phyloP scores from a whole-genome alignment of 2,329 filamentous ascomycete species.

The Lecanosticta acicola region DNA sequence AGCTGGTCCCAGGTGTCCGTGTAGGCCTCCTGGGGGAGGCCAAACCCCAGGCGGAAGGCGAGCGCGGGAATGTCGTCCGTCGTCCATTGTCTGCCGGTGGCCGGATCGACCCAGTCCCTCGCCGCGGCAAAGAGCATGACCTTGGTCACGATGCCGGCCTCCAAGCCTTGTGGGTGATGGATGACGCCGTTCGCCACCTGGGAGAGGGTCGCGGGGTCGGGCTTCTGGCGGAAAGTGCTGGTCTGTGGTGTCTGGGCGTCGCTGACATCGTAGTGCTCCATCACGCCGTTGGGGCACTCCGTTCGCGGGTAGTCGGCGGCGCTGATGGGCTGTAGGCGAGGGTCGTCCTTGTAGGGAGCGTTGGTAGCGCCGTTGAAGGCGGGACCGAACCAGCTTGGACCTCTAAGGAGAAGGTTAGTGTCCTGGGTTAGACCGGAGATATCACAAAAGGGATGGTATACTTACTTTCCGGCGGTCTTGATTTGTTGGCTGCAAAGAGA shows the following conservation, averaged over 20 bases:
- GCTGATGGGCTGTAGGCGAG: neutral
- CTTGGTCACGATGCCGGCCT: neutral
- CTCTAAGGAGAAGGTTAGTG: too few relatives aligned
- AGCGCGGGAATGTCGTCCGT: neutral
- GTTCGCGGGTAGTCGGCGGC: neutral
- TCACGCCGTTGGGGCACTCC: neutral
- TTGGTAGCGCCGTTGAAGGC: neutral
- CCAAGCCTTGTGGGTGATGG: neutral
- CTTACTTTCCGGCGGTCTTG: neutral
- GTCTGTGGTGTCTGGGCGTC: neutral
- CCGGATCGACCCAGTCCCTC: neutral
- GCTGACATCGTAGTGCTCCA: conserved; percentile 1
- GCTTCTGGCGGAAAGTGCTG: neutral
- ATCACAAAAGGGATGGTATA: too few relatives aligned
- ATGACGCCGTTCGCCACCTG: neutral
- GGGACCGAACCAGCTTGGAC: too few relatives aligned
- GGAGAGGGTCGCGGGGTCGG: neutral
- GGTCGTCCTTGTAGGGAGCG: neutral
- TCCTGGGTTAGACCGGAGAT: too few relatives aligned
- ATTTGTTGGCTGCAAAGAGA: neutral
- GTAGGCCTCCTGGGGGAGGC: neutral
- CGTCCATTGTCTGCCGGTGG: neutral
- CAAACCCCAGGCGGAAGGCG: neutral
- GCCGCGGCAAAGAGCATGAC: neutral
- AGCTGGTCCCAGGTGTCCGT: neutral